Evolutionary conservation across 202 grass and related monocot species (phyloP).

Genomic region (Eragrostis tef): DNA sequence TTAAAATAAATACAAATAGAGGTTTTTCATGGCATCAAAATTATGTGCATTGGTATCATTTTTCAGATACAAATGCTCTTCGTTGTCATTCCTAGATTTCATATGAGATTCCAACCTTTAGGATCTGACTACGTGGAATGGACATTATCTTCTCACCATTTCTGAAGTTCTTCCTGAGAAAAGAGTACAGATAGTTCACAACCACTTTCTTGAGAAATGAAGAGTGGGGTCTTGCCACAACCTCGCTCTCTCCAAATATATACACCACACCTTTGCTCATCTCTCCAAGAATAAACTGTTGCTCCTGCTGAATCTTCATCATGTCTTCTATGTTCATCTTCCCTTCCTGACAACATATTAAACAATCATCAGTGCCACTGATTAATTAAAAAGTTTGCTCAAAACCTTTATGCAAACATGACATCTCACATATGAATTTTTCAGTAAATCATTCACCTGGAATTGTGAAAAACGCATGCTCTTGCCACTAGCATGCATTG

Average conservation of each 20-base stretch:
- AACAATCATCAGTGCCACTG: not conserved
- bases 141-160: constrained; percentile 50
- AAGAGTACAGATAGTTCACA: constrained; percentile 56
- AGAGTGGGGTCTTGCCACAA: constrained; percentile 49
- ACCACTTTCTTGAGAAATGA: constrained; percentile 57
- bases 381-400: not conserved
- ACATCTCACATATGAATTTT: not conserved
- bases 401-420: not conserved
- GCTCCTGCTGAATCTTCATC: constrained; percentile 41
- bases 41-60: not conserved
- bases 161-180: constrained; percentile 59
- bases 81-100: constrained; percentile 44
- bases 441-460: constrained; percentile 18
- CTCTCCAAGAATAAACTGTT: constrained; percentile 45
- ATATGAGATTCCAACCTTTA: constrained; percentile 62
- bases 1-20: no score
- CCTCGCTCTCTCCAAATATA: constrained; percentile 59
- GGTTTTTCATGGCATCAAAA: no score
- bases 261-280: constrained; percentile 58
- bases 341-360: constrained; percentile 9
- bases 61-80: not conserved
- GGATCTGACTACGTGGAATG: constrained; percentile 55
- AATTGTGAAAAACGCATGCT: constrained; percentile 33
- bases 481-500: constrained; percentile 14
- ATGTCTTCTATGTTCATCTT: constrained; percentile 43